A percentile compares a stretch with the other conserved stretches of the same genome.
Evolutionary conservation across 2,329 filamentous ascomycete species (phyloP).

Genomic region (Teratosphaeria zuluensis): DNA sequence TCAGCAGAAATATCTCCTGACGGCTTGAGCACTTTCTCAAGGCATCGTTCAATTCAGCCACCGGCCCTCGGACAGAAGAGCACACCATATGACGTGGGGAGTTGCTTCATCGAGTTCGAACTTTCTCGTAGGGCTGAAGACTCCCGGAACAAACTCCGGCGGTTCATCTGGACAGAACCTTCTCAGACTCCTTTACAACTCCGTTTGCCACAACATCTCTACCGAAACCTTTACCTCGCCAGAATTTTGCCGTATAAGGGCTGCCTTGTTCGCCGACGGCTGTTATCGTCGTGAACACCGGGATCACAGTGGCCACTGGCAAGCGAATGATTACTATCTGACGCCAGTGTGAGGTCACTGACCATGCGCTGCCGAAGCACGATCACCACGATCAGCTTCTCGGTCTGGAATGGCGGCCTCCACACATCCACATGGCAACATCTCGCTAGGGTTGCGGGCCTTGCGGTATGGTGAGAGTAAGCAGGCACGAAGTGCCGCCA

Average conservation of each 20-base stretch:
- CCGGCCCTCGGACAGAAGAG: too few species aligned
- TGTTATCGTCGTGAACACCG: background rate
- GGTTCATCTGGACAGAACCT: background rate
- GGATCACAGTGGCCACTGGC: background rate
- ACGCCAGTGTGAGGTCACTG: background rate
- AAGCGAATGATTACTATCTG: background rate
- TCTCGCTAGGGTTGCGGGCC: background rate
- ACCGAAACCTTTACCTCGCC: background rate
- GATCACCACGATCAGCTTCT: background rate
- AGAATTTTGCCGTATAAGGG: background rate
- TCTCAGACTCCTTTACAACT: background rate
- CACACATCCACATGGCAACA: background rate
- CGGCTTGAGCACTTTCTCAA: too few species aligned
- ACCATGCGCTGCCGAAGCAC: background rate
- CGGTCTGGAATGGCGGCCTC: background rate
- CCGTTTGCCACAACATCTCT: background rate
- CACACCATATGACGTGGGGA: background rate
- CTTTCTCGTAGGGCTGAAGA: background rate
- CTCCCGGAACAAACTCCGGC: background rate
- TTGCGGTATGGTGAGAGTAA: background rate
- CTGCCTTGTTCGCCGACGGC: background rate
- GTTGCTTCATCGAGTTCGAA: background rate
- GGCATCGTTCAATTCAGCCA: too few species aligned
- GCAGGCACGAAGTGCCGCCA: background rate
- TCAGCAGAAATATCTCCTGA: background rate